Conservation (phyloP, 2,329 filamentous ascomycete species). For the Ophiostoma ips region DNA sequence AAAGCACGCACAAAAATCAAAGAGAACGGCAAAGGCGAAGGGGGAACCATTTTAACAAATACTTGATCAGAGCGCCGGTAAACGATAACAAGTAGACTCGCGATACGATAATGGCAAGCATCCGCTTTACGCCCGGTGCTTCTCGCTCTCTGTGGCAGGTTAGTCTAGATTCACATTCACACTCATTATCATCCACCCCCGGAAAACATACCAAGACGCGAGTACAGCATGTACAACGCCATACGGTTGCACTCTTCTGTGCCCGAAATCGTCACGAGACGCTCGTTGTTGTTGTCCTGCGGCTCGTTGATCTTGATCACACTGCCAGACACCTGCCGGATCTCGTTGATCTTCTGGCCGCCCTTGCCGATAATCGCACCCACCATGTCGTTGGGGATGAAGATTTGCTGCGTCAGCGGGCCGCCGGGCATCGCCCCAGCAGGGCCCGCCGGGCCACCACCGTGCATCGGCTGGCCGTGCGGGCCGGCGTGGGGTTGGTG, state of each 20-base stretch:
- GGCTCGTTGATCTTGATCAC: constrained; percentile 99
- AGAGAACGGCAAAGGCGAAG: neutral
- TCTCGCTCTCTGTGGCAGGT: constrained; percentile 50
- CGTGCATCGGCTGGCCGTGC: constrained; percentile 35
- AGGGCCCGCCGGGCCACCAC: constrained; percentile 31
- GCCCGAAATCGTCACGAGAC: constrained; percentile 90
- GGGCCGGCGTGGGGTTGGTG: constrained; percentile 53
- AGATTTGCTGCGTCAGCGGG: constrained; percentile 94
- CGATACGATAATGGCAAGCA: too few relatives aligned
- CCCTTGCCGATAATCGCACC: constrained; percentile 98
- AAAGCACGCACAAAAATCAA: neutral
- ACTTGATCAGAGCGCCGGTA: neutral
- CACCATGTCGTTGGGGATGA: constrained; percentile 98
- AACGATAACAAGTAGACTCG: too few relatives aligned
- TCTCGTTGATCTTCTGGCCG: constrained; percentile 98
- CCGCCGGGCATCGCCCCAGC: constrained; percentile 56
- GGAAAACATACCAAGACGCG: constrained; percentile 62
- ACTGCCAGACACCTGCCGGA: constrained; percentile 88
- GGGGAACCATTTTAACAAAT: neutral
- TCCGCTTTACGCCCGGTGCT: constrained; percentile 53
- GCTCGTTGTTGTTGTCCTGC: constrained; percentile 97
- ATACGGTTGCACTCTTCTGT: constrained; percentile 98
- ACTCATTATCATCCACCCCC: neutral
- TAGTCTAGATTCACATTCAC: neutral
- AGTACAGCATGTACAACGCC: constrained; percentile 99